These are phyloP conservation scores for Trichoderma hamatum DNA, from an alignment of 2,329 filamentous ascomycete genomes.

Conservation along the genomic window DNA sequence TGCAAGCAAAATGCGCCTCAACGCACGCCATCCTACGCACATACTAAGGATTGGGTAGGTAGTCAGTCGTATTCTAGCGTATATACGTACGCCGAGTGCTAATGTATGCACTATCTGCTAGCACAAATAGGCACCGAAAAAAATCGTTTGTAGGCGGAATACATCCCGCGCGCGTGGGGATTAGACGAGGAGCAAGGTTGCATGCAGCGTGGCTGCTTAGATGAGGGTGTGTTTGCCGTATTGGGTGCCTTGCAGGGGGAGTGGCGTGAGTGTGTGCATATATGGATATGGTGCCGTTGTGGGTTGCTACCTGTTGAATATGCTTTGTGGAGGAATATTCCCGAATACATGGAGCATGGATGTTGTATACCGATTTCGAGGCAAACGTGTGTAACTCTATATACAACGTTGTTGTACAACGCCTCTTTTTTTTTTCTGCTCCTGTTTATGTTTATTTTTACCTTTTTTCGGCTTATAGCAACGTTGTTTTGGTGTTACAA, in stretches of 20 bases:
- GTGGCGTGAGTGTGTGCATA: background rate
- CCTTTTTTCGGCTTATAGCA: background rate
- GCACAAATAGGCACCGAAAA: background rate
- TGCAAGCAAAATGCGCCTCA: background rate
- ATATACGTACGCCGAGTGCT: background rate
- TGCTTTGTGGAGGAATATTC: background rate
- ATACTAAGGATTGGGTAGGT: background rate
- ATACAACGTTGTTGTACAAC: background rate
- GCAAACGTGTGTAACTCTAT: background rate
- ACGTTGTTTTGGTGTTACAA: background rate
- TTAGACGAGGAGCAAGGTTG: background rate
- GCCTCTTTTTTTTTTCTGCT: too few relatives aligned
- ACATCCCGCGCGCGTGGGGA: background rate
- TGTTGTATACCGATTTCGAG: background rate
- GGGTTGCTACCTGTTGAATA: background rate
- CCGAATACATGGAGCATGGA: background rate
- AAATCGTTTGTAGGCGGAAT: background rate
- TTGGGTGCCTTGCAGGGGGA: constrained; percentile 22
- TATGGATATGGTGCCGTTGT: background rate
- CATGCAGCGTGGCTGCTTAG: background rate
- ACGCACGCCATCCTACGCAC: background rate
- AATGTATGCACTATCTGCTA: background rate
- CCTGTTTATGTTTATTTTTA: too few relatives aligned
- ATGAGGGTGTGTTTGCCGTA: constrained; percentile 1
- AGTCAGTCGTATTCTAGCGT: background rate